Evolutionary conservation across 345 rosid genomes (phyloP).

Genomic region (Melaleuca alternifolia): DNA sequence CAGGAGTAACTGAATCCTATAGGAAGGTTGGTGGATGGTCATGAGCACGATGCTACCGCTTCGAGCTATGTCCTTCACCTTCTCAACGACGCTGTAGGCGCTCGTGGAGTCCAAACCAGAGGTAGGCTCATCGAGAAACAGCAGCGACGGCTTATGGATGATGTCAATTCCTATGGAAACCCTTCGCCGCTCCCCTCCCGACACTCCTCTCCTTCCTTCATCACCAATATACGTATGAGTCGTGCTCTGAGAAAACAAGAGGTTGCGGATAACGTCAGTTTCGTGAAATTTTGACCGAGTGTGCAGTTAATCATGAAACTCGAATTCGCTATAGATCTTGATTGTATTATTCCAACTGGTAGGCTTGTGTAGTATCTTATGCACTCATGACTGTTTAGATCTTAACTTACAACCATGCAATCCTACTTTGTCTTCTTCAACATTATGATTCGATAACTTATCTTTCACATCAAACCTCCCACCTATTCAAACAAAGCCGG

Average conservation of each 20-base stretch:
- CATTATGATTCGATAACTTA: not conserved
- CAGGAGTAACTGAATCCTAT: conserved; percentile 42
- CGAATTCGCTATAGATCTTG: not conserved
- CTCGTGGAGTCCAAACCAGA: conserved; percentile 85
- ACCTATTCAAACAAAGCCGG: not conserved
- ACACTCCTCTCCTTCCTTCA: conserved; percentile 71
- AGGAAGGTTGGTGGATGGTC: conserved; percentile 78
- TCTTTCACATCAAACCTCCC: not conserved
- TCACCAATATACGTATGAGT: conserved; percentile 60
- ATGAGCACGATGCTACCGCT: conserved; percentile 67
- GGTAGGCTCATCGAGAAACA: conserved; percentile 90
- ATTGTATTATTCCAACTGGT: not conserved
- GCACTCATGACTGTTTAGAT: not conserved
- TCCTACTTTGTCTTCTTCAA: not conserved
- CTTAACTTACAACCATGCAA: not conserved
- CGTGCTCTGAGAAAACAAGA: conserved; percentile 13
- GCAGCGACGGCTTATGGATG: conserved; percentile 64
- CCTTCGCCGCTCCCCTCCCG: conserved; percentile 63
- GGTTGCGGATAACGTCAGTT: not conserved
- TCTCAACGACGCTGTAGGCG: conserved; percentile 78
- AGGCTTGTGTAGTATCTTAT: not conserved
- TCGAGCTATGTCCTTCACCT: conserved; percentile 66
- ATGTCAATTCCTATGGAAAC: conserved; percentile 81
- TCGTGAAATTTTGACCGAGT: not conserved
- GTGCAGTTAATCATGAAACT: not conserved